A percentile compares a stretch with the other conserved stretches of the same genome.
Evolutionary conservation across 2,329 filamentous ascomycete species (phyloP).

Genomic region (Didymella lethalis): DNA sequence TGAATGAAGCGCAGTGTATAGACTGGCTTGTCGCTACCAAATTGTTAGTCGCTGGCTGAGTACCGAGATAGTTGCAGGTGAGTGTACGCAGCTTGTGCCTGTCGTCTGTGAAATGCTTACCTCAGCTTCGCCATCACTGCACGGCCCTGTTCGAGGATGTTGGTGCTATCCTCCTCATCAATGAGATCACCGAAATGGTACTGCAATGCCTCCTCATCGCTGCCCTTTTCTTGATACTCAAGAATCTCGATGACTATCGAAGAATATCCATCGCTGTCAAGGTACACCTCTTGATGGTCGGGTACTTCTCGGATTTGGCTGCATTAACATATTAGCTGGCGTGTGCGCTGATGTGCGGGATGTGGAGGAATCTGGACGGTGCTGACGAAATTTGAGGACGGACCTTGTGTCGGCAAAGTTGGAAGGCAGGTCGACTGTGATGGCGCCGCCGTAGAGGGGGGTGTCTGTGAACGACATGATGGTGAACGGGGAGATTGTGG

Average conservation of each 20-base stretch:
- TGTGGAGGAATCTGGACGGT: slow-evolving; percentile 11
- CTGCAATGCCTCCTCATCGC: slow-evolving; percentile 70
- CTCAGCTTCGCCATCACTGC: slow-evolving; percentile 46
- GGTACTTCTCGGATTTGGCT: slow-evolving; percentile 78
- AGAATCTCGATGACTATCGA: slow-evolving; percentile 91
- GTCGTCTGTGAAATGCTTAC: slow-evolving; percentile 39
- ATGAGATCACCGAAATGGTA: slow-evolving; percentile 61
- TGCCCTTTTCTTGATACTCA: slow-evolving; percentile 75
- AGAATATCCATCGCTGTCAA: slow-evolving; percentile 82
- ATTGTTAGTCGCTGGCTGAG: slow-evolving; percentile 11
- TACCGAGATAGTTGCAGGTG: neutral
- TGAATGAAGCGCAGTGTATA: slow-evolving; percentile 73
- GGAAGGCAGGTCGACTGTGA: slow-evolving; percentile 71
- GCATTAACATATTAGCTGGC: slow-evolving; percentile 13
- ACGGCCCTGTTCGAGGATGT: slow-evolving; percentile 41
- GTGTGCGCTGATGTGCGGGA: slow-evolving; percentile 17
- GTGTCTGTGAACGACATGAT: slow-evolving; percentile 66
- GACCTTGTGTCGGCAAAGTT: slow-evolving; percentile 79
- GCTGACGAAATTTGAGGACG: slow-evolving; percentile 25
- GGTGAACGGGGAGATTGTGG: neutral
- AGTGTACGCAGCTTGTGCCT: slow-evolving; percentile 9
- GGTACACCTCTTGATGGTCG: slow-evolving; percentile 91
- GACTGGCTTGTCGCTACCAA: slow-evolving; percentile 59
- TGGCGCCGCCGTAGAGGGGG: slow-evolving; percentile 75
- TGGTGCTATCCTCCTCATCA: slow-evolving; percentile 48